Base-by-base conservation (phyloP, 768 basidiomycete genomes). In the Suillus luteus region DNA sequence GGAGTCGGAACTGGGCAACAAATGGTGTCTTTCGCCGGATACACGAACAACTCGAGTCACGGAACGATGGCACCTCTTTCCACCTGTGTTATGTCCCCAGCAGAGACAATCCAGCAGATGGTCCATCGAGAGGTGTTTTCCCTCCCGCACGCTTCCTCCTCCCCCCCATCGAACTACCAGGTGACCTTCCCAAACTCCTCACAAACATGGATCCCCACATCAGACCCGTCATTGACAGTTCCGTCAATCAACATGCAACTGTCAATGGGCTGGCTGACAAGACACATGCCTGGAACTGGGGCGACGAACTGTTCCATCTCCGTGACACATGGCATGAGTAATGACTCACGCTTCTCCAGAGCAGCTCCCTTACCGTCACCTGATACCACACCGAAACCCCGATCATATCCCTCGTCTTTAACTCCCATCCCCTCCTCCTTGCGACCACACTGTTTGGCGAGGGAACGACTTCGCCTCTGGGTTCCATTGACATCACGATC, bases 31-130 rank as follows among this genome's bases (percentile, higher is more conserved):
- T 68, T 62, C 60, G 59, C 11, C 41, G 62, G 6, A 41, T 68
- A 2, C 67, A 67, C 43, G 15, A 43, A 5, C 41, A 8, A 19
- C 43, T 43, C 6, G 12, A 59, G 77, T 52, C 72, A 62, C 14
- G 40, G 17, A 12, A 1, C 58, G 46, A 49, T 41, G 27, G 17
- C 0, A 43, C 43, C 43, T 43, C 43, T 1, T 24, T 66, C 40
- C 41, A 31, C 54, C 46, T 57, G 3, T 27, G 58, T 3, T 82
- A 82, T 54, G 65, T 81, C 19, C 64, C 67, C 1, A 81, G 79
- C 61, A 62, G 60, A n/a, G 3, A 62, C 5, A 82, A 83, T 66
- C 81, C 78, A 44, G 77, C 79, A 1, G 78, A 81, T 60, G 61
- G n/a, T 1, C 80, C 80, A 4, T 83, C 79, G 0, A 27, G 76